phyloP scores from a whole-genome alignment of 2,329 filamentous ascomycete species.

The Dendryphion nanum region DNA sequence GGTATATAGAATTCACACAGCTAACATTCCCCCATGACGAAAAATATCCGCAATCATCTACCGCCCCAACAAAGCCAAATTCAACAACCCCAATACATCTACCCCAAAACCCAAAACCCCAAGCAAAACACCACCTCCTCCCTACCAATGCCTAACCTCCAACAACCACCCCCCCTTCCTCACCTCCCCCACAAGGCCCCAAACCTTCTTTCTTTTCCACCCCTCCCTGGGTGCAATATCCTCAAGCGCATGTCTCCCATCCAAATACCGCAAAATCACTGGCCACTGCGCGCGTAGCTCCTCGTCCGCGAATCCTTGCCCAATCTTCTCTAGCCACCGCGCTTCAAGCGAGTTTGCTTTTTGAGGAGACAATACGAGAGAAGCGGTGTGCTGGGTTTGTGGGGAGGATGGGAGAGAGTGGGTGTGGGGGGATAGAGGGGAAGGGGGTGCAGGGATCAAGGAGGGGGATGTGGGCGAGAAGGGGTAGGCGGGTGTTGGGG shows the following conservation, averaged over 20 bases:
- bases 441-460: constrained; percentile 9
- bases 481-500: constrained; percentile 18
- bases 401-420: constrained; percentile 14
- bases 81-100: no score
- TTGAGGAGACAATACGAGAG: constrained; percentile 68
- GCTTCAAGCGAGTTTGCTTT: constrained; percentile 76
- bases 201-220: constrained; percentile 72
- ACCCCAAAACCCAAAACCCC: no score
- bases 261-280: constrained; percentile 78
- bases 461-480: constrained; percentile 13
- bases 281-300: constrained; percentile 68
- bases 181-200: constrained; percentile 58
- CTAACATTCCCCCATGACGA: no score
- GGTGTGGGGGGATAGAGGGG: constrained; percentile 16
- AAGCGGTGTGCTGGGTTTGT: constrained; percentile 24
- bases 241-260: constrained; percentile 81
- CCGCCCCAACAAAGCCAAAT: no score
- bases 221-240: constrained; percentile 82
- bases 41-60: no score
- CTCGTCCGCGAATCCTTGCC: constrained; percentile 28
- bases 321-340: constrained; percentile 58
- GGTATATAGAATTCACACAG: no score
- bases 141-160: constrained; percentile 41
- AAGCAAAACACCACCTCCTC: no score
- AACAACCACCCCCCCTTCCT: constrained; percentile 65